These are phyloP conservation scores for Trichoderma hamatum DNA, from an alignment of 2,329 filamentous ascomycete genomes.

Conservation along the genomic window DNA sequence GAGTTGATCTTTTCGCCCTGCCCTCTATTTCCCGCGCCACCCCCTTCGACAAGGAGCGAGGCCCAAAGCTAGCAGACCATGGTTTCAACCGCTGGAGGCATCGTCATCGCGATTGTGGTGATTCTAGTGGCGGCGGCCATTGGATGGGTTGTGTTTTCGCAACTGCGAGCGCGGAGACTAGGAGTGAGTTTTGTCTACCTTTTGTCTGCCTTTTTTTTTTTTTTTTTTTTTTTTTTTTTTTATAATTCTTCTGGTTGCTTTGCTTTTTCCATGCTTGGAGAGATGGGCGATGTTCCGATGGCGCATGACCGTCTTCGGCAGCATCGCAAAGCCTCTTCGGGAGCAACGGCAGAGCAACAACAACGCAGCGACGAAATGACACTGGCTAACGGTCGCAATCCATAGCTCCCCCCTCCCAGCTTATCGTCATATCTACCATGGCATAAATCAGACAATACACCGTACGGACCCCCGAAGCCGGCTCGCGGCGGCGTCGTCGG, in stretches of 20 bases:
- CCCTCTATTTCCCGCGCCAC: not conserved
- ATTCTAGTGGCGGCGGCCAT: slow-evolving; percentile 58
- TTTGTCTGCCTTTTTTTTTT: no score
- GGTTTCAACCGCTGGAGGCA: slow-evolving; percentile 63
- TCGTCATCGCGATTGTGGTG: slow-evolving; percentile 73
- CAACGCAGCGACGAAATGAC: not conserved
- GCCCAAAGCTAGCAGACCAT: slow-evolving; percentile 43
- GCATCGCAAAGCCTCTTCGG: not conserved
- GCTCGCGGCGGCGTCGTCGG: slow-evolving; percentile 66
- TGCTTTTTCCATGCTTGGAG: not conserved
- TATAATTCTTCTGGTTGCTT: not conserved
- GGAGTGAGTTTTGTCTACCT: slow-evolving; percentile 66
- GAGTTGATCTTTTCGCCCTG: not conserved
- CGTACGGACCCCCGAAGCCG: slow-evolving; percentile 57
- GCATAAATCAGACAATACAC: slow-evolving; percentile 50
- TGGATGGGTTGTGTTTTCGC: slow-evolving; percentile 72
- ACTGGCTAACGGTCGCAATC: not conserved
- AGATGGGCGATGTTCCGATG: not conserved
- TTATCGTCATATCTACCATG: slow-evolving; percentile 74
- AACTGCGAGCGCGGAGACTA: slow-evolving; percentile 71
- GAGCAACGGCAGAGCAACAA: slow-evolving; percentile 15
- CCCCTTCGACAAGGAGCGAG: not conserved
- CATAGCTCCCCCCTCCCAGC: slow-evolving; percentile 69
- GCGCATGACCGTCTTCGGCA: slow-evolving; percentile 1
- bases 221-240: not conserved